These are phyloP conservation scores for Coemansia sp. DNA, from an alignment of 192 early-diverging fungal species.

Conservation along the genomic window DNA sequence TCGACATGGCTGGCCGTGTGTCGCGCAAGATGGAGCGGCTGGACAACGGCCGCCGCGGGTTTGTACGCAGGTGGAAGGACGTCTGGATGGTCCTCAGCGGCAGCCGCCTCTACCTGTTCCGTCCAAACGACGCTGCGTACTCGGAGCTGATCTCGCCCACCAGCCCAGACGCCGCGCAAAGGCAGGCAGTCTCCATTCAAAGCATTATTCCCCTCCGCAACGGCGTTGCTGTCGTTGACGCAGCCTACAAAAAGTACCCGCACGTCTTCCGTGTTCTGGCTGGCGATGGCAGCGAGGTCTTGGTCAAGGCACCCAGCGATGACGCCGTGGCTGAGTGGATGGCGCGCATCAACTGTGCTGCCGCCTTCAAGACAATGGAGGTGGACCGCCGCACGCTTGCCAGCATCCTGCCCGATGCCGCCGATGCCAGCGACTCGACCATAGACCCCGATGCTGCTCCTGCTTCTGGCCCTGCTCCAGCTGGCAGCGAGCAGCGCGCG, in stretches of 20 bases:
- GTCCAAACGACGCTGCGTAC: slow-evolving; percentile 54
- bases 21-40: slow-evolving; percentile 73
- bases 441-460: background rate
- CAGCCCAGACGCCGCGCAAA: slow-evolving; percentile 1
- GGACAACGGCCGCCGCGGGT: slow-evolving; percentile 66
- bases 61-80: slow-evolving; percentile 71
- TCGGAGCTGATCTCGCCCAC: slow-evolving; percentile 20
- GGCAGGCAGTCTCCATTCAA: slow-evolving; percentile 34
- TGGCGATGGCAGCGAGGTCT: slow-evolving; percentile 70
- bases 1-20: slow-evolving; percentile 72
- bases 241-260: slow-evolving; percentile 74
- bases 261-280: slow-evolving; percentile 76
- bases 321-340: slow-evolving; percentile 81
- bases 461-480: background rate
- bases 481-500: slow-evolving; percentile 21
- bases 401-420: background rate
- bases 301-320: slow-evolving; percentile 70
- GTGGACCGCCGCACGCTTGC: slow-evolving; percentile 30
- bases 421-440: background rate
- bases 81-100: slow-evolving; percentile 79
- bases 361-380: slow-evolving; percentile 69
- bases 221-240: slow-evolving; percentile 70
- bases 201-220: slow-evolving; percentile 64
- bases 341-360: slow-evolving; percentile 77
- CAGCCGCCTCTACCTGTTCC: slow-evolving; percentile 75